Conservation (phyloP, 805 yeast genomes). For the Sungouiozyma ichnusensis region DNA sequence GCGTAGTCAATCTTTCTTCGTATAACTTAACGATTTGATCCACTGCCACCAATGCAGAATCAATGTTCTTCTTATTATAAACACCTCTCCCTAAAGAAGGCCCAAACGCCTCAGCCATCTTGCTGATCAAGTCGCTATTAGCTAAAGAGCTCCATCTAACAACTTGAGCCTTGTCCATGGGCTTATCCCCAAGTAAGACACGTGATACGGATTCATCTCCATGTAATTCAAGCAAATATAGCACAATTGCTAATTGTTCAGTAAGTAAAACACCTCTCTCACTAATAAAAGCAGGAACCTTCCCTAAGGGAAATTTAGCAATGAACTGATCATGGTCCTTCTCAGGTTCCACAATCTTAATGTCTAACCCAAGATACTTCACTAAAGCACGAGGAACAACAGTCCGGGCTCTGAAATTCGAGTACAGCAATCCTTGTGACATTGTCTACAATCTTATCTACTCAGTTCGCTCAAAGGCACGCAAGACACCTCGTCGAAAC, state of each 20-base stretch:
- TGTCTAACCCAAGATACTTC: constrained; percentile 50
- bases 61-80: constrained; percentile 64
- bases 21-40: constrained; percentile 33
- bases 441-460: constrained; percentile 22
- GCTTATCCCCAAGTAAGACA: constrained; percentile 44
- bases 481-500: no score
- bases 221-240: constrained; percentile 36
- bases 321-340: constrained; percentile 31
- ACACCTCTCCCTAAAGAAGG: constrained; percentile 58
- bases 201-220: constrained; percentile 29
- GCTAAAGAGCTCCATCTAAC: constrained; percentile 71
- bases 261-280: constrained; percentile 63
- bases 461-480: no score
- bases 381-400: constrained; percentile 40
- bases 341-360: constrained; percentile 33
- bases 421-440: constrained; percentile 62
- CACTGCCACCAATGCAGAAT: constrained; percentile 33
- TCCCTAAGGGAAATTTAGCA: constrained; percentile 51
- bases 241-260: constrained; percentile 55
- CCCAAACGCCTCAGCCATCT: constrained; percentile 40
- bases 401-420: constrained; percentile 33
- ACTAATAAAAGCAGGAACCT: constrained; percentile 60
- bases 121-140: constrained; percentile 53
- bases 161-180: constrained; percentile 31
- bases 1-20: constrained; percentile 47